These are phyloP conservation scores for Alternaria tenuissima DNA, from an alignment of 2,329 filamentous ascomycete species.

Conservation along the genomic window DNA sequence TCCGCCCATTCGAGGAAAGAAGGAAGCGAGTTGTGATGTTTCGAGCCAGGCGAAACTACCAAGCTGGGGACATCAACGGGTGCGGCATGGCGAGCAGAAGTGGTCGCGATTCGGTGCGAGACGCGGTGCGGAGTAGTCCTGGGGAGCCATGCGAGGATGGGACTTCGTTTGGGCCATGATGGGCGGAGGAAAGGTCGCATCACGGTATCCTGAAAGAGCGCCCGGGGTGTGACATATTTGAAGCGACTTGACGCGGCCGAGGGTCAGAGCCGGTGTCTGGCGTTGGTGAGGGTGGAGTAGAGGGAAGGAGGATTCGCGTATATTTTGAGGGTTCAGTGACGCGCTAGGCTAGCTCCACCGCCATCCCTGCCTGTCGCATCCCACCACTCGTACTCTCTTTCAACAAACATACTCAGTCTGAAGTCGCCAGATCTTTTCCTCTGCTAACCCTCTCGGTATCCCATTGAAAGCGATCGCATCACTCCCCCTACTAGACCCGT, in stretches of 20 bases:
- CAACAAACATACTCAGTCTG: background rate
- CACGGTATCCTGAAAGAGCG: constrained; percentile 20
- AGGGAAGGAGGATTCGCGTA: constrained; percentile 25
- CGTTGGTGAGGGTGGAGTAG: constrained; percentile 6
- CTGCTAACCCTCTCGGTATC: too few species aligned
- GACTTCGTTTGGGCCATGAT: constrained; percentile 30
- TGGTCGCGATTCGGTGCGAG: constrained; percentile 40
- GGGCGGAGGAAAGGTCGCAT: constrained; percentile 40
- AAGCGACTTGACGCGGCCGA: constrained; percentile 8
- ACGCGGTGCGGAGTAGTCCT: constrained; percentile 33
- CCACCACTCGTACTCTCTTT: constrained; percentile 1
- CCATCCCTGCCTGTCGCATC: constrained; percentile 5
- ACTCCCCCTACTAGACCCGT: too few species aligned
- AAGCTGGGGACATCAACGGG: constrained; percentile 40
- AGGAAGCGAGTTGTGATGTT: constrained; percentile 67
- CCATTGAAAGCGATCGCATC: background rate
- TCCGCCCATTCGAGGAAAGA: constrained; percentile 72
- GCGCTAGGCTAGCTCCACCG: constrained; percentile 32
- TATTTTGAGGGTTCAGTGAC: constrained; percentile 22
- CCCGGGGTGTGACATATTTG: constrained; percentile 33
- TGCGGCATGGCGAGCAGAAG: constrained; percentile 32
- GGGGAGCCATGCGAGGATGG: constrained; percentile 33
- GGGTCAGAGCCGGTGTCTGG: background rate
- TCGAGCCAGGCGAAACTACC: constrained; percentile 40
- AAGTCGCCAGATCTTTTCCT: background rate